Percentiles rank a stretch among this genome's conserved stretches.
Evolutionary conservation across 768 basidiomycete species (phyloP).

Genomic region (Tephrocybe sp.): DNA sequence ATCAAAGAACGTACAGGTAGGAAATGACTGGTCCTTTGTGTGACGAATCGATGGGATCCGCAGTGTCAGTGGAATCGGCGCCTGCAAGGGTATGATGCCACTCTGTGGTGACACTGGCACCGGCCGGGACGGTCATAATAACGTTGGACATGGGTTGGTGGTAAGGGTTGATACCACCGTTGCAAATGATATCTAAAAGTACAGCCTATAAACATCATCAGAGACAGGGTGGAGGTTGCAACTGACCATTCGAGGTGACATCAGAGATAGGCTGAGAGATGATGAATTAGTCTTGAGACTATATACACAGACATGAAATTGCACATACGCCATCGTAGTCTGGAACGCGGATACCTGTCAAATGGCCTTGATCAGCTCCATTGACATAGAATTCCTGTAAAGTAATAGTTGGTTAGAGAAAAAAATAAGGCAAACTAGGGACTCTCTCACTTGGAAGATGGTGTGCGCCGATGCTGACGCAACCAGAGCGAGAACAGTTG

Average conservation of each 20-base stretch:
- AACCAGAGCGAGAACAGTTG: constrained; percentile 11
- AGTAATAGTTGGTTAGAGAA: background rate
- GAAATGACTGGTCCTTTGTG: constrained; percentile 53
- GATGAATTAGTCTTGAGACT: background rate
- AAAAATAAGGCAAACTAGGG: background rate
- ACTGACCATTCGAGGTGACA: constrained; percentile 45
- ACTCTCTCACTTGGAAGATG: constrained; percentile 43
- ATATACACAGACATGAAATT: background rate
- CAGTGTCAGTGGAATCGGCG: constrained; percentile 35
- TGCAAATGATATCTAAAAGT: constrained; percentile 44
- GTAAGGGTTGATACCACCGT: constrained; percentile 57
- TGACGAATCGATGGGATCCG: constrained; percentile 46
- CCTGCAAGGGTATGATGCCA: constrained; percentile 48
- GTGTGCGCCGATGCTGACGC: constrained; percentile 41
- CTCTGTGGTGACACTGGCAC: constrained; percentile 48
- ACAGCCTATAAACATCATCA: background rate
- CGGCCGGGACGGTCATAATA: constrained; percentile 49
- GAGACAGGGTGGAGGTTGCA: background rate
- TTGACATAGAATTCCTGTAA: constrained; percentile 47
- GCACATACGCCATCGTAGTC: constrained; percentile 37
- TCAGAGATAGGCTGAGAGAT: constrained; percentile 48
- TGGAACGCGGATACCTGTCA: constrained; percentile 38
- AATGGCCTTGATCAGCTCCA: constrained; percentile 43
- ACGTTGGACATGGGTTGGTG: constrained; percentile 41
- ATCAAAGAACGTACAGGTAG: constrained; percentile 40